Conservation (phyloP, 129 eudicot genomes). For the Lonicera japonica region DNA sequence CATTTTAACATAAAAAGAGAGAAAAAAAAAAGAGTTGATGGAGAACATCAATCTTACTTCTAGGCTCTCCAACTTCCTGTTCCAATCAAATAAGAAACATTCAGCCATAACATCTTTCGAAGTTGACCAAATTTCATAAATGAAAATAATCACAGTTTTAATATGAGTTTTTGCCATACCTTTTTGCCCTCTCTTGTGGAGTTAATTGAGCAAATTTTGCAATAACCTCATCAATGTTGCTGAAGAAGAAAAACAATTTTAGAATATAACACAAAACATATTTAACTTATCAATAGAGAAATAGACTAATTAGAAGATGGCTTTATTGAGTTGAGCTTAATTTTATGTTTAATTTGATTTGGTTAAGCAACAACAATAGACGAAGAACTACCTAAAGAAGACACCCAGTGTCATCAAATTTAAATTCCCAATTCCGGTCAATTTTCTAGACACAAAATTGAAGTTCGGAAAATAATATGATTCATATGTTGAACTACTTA, state of each 20-base stretch:
- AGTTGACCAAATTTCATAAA: neutral
- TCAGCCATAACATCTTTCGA: conserved; percentile 4
- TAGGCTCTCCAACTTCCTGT: conserved; percentile 97
- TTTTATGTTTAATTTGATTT: no score
- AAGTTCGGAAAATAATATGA: no score
- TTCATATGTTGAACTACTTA: no score
- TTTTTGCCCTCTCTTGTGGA: conserved; percentile 87
- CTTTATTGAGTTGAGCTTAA: no score
- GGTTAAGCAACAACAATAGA: no score
- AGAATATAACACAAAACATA: neutral
- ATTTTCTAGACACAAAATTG: no score
- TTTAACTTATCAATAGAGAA: neutral
- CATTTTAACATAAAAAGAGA: neutral
- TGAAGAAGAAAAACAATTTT: conserved; percentile 17
- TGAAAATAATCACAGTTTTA: neutral
- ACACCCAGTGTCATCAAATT: no score
- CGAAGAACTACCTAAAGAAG: no score
- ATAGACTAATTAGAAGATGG: no score
- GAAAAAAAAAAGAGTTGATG: neutral
- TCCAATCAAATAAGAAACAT: conserved; percentile 17
- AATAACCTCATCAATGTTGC: conserved; percentile 81
- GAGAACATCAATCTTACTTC: conserved; percentile 51
- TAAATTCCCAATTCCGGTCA: no score
- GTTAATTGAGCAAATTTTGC: conserved; percentile 76
- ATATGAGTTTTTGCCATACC: conserved; percentile 23